Evolutionary conservation across 768 basidiomycete genomes (phyloP), one percentile per base, ranked within the genome.

Genomic region (Podaxis rugospora): DNA sequence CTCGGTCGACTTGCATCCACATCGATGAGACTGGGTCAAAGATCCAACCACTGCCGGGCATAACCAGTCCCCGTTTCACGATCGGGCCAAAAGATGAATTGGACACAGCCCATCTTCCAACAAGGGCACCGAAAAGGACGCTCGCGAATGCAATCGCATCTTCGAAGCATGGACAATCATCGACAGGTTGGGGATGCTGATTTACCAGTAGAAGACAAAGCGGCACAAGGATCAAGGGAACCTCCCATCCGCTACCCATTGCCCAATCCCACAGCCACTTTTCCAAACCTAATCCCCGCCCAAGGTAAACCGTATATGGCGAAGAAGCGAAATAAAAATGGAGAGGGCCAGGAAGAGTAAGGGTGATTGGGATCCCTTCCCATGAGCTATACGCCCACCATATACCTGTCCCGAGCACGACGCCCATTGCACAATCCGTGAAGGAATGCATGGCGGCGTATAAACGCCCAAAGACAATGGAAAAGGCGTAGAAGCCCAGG

Each of bases 131-230:
- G 37, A 90, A 77, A 16, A 92, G 79, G 44, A 94, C 94, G 25
- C 91, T 88, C n/a, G 90, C 75, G 64, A 95, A 89, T 0, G 96
- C 94, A 54, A 98, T 95, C 2, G 95, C 93, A 68, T 98, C 96
- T 69, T 97, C 96, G 72, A 97, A 99, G 73, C 96, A 98, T 1
- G 96, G 96, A 66, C 96, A 98, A 67, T 96, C 93, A 60, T 98
- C 95, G 7, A 96, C 91, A 0, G 96, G 96, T 65, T 95, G 90
- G 0, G 95, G 94, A 68, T 95, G 93, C 63, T 91, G 86, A 68
- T 94, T 89, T n/a, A 95, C 88, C 18, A 90, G 74, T 4, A 91
- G 75, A 13, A 93, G 75, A 59, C 83, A 85, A n/a, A 90, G 63
- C 0, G 86, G 80, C 27, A 89, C 78, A 46, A 86, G 71, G 9